Conservation (phyloP, 129 eudicot genomes). For the Ambrosia artemisiifolia region DNA sequence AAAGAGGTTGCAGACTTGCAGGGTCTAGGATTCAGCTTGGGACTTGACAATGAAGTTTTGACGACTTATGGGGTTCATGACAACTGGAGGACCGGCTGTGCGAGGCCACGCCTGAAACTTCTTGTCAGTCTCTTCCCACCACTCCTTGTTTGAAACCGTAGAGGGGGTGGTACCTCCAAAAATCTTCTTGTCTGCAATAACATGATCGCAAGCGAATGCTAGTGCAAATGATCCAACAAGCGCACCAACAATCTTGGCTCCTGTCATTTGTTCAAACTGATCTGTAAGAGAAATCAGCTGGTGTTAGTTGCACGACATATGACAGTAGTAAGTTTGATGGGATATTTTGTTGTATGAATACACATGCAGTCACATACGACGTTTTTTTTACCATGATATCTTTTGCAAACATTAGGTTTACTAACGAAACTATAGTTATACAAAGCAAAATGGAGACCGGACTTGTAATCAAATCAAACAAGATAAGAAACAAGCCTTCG, state of each 20-base stretch:
- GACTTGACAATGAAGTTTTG: constrained; percentile 79
- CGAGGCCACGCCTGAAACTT: constrained; percentile 98
- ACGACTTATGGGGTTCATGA: constrained; percentile 91
- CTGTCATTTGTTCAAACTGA: constrained; percentile 47
- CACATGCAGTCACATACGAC: no score
- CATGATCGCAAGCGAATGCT: constrained; percentile 48
- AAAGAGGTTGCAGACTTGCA: not conserved
- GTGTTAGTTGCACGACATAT: not conserved
- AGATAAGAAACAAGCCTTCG: not conserved
- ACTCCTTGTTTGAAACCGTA: constrained; percentile 66
- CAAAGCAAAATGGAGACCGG: no score
- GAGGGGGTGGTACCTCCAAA: constrained; percentile 88
- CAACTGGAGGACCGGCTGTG: constrained; percentile 94
- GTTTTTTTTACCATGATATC: no score
- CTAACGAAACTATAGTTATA: no score
- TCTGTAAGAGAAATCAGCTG: not conserved
- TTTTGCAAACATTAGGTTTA: no score
- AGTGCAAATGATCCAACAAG: constrained; percentile 47
- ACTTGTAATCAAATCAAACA: no score
- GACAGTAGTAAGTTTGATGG: not conserved
- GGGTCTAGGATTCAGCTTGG: constrained; percentile 31
- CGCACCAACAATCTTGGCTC: constrained; percentile 49
- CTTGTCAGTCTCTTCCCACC: constrained; percentile 89
- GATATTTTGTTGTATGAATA: not conserved
- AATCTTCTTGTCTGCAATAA: constrained; percentile 68